These are phyloP conservation scores for Salvia rosmarinus DNA, from an alignment of 257 asterid genomes.

Conservation along the genomic window DNA sequence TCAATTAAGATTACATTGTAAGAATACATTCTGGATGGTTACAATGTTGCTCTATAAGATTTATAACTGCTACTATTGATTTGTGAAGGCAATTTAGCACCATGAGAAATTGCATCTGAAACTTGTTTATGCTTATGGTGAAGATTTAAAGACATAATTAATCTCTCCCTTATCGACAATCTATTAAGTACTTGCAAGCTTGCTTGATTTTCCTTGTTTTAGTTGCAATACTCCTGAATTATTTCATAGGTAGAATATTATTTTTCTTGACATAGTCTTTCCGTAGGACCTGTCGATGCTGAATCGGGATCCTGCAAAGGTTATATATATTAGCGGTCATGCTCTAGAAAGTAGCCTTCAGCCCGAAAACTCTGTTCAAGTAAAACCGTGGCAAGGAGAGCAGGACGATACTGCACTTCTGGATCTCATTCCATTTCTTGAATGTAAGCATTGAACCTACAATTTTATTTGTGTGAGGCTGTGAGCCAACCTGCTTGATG, in stretches of 20 bases:
- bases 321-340: slow-evolving; percentile 76
- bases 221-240: background rate
- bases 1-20: background rate
- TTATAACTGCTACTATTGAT: background rate
- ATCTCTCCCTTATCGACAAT: background rate
- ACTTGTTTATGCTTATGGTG: background rate
- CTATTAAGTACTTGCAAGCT: background rate
- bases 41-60: background rate
- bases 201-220: background rate
- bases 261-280: slow-evolving; percentile 29
- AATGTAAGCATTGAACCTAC: slow-evolving; percentile 57
- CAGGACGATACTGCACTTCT: slow-evolving; percentile 76
- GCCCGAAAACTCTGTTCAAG: slow-evolving; percentile 67
- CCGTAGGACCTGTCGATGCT: slow-evolving; percentile 85
- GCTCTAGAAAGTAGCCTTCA: slow-evolving; percentile 86
- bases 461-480: background rate
- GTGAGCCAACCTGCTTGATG: slow-evolving; percentile 21
- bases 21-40: background rate
- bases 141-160: background rate
- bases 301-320: slow-evolving; percentile 83
- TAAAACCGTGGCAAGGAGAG: slow-evolving; percentile 87
- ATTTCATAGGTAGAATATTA: background rate
- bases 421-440: slow-evolving; percentile 92
- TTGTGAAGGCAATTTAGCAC: background rate
- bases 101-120: background rate